Conservation (phyloP, 495 filamentous ascomycete species). For the Hypoxylon intermedium region DNA sequence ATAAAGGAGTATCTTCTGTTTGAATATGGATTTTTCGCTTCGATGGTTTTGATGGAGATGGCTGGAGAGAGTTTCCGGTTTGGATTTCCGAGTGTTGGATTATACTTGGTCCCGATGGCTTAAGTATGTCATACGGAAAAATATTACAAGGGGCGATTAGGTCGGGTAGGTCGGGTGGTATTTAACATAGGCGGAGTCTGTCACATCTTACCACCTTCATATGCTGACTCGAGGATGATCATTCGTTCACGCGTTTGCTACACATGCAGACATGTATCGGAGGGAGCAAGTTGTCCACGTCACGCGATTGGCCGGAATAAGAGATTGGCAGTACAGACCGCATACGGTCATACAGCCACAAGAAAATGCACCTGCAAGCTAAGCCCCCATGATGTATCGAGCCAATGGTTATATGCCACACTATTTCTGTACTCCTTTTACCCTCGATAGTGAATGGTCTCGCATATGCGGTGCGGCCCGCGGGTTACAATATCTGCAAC, state of each 20-base stretch:
- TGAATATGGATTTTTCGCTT: no score
- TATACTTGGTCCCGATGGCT: no score
- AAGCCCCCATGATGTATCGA: conserved; percentile 13
- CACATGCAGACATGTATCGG: background rate
- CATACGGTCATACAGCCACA: conserved; percentile 6
- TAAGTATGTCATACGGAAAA: conserved; percentile 3
- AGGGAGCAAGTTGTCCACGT: background rate
- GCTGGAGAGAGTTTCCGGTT: no score
- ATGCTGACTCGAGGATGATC: background rate
- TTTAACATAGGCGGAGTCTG: background rate
- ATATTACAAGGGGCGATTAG: background rate
- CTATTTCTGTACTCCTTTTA: background rate
- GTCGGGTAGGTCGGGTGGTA: conserved; percentile 14
- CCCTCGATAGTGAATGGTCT: background rate
- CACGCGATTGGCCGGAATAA: background rate
- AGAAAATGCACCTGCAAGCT: background rate
- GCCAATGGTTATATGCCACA: conserved; percentile 23
- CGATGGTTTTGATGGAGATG: no score
- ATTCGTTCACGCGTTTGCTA: conserved; percentile 2
- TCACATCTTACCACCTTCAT: background rate
- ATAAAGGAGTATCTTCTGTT: no score
- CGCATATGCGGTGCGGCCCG: conserved; percentile 25
- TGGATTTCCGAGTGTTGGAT: no score
- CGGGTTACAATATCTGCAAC: conserved; percentile 2
- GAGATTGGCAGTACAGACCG: background rate